Evolutionary conservation across 2,329 filamentous ascomycete genomes (phyloP), one percentile per base, ranked within the genome.

Genomic region (Colletotrichum tabaci): DNA sequence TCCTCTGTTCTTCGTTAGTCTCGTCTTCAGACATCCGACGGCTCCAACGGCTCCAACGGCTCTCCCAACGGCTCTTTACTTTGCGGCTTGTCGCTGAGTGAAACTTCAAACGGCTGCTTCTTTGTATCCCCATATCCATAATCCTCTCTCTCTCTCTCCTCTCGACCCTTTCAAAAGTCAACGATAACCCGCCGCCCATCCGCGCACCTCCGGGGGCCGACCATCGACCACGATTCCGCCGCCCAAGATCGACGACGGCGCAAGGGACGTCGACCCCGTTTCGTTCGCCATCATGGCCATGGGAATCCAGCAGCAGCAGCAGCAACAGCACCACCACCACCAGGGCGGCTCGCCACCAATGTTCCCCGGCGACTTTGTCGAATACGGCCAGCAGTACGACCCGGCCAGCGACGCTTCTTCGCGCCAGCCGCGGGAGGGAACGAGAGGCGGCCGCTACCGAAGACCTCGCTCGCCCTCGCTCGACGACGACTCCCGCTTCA

Each of bases 401-500:
- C 42, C 58, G 15, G 63, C 12, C 46, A 71, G 50, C 65, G 68
- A 71, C 53, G 35, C 61, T 16, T 44, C 61, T 16, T 30, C 61
- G 30, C 65, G 68, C 46, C 65, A 68, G 44, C 60, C 68, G 18
- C 68, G 68, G 15, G 65, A 63, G 13, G 60, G n/a, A 6, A 66
- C 47, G 15, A 35, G 57, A 5, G 71, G 49, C 62, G 62, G 62
- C 30, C 71, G 71, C n/a, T 73, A 73, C 40, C 67, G 71, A 49
- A 63, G 71, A 21, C 44, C 58, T 30, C 67, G 71, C 18, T 73
- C 71, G 1, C 68, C 71, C 18, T 71, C 67, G 30, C 71, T 73
- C 47, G 71, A 73, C 49, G 71, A 66, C 63, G 67, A 73, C 46
- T 71, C 64, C 5, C 67, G 68, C 49, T 73, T 73, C 58, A 71